Conservation (phyloP, 164 flowering plant genomes). For the Vitis rupestris region DNA sequence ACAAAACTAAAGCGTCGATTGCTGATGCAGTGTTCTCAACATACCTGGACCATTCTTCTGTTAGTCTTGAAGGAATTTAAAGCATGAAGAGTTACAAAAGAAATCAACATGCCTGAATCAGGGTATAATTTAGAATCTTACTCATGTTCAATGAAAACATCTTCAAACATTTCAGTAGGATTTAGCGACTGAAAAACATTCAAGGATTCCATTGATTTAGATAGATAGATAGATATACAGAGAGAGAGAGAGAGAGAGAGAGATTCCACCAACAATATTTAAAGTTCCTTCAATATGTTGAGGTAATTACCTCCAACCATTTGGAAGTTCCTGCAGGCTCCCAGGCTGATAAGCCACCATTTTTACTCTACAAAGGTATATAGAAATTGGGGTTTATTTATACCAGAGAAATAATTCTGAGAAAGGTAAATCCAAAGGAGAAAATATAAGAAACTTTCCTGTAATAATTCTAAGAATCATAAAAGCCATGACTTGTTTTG, state of each 20-base stretch:
- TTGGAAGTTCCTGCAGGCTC: conserved; percentile 35
- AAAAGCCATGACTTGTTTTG: background rate
- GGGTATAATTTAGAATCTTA: background rate
- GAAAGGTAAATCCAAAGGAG: no score
- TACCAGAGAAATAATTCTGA: background rate
- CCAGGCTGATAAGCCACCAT: conserved; percentile 45
- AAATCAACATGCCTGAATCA: no score
- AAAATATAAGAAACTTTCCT: no score
- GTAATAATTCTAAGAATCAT: no score
- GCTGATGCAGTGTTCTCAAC: conserved; percentile 43
- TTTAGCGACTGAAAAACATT: conserved; percentile 26
- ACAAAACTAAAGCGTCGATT: conserved; percentile 33
- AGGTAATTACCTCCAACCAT: conserved; percentile 38
- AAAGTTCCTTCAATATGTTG: background rate
- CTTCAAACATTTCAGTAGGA: conserved; percentile 37
- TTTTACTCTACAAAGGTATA: conserved; percentile 19
- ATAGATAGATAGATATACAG: no score
- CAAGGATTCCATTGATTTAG: background rate
- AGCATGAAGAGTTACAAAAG: no score
- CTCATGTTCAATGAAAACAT: conserved; percentile 36
- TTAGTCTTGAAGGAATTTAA: background rate
- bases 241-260: no score
- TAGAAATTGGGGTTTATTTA: background rate
- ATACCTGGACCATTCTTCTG: conserved; percentile 3
- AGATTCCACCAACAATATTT: no score